Evolutionary conservation across 2,329 filamentous ascomycete species (phyloP).

Genomic region (Pestalotiopsis sp.): DNA sequence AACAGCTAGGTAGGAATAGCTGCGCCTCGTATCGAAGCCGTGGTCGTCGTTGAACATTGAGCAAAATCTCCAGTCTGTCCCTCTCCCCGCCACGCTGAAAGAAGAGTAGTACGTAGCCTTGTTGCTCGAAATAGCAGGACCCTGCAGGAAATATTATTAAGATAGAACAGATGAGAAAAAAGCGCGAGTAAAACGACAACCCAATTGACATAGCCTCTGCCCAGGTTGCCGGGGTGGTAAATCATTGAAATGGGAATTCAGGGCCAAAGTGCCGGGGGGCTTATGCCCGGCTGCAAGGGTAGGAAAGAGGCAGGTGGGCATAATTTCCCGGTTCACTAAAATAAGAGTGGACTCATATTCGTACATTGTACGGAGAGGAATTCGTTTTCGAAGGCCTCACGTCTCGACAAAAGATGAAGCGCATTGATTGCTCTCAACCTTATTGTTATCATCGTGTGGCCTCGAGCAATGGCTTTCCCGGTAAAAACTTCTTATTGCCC

Average conservation of each 20-base stretch:
- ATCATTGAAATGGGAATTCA: neutral
- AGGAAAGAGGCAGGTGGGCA: neutral
- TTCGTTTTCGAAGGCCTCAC: neutral
- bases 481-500: no score
- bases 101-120: neutral
- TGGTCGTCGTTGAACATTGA: neutral
- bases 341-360: neutral
- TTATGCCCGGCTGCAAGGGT: neutral
- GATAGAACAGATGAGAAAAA: neutral
- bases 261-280: neutral
- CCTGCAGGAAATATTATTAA: neutral
- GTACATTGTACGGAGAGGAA: neutral
- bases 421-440: neutral
- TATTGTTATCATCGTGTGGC: no score
- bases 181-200: neutral
- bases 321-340: neutral
- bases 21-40: neutral
- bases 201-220: neutral
- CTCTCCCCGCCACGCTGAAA: neutral
- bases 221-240: neutral
- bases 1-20: neutral
- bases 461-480: no score
- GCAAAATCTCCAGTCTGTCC: neutral
- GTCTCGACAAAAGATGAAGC: neutral
- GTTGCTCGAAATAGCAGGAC: neutral